phyloP scores from a whole-genome alignment of 2,329 filamentous ascomycete species.

The Tothia fuscella region DNA sequence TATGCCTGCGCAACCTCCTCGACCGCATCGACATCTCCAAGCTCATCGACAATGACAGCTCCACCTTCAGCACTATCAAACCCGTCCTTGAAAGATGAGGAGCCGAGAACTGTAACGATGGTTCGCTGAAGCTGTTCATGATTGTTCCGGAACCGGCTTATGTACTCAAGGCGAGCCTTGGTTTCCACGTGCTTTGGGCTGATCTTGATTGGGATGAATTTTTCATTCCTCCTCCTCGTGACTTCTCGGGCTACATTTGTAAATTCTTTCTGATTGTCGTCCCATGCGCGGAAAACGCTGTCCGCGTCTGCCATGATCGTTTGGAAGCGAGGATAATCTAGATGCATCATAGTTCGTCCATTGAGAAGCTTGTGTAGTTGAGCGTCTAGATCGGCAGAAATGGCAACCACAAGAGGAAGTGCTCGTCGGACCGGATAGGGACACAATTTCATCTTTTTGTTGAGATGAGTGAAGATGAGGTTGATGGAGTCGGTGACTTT shows the following conservation, averaged over 20 bases:
- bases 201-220: constrained; percentile 98
- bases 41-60: constrained; percentile 70
- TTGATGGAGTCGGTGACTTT: constrained; percentile 83
- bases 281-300: constrained; percentile 83
- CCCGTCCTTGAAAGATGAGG: constrained; percentile 38
- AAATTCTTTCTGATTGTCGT: constrained; percentile 93
- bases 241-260: constrained; percentile 95
- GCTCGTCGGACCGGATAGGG: constrained; percentile 90
- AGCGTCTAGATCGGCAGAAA: constrained; percentile 83
- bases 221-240: constrained; percentile 84
- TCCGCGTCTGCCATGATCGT: constrained; percentile 73
- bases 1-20: constrained; percentile 94
- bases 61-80: constrained; percentile 20
- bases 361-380: constrained; percentile 77
- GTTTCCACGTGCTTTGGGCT: constrained; percentile 75
- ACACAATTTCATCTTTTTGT: constrained; percentile 94
- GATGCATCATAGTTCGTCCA: constrained; percentile 77
- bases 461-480: constrained; percentile 86
- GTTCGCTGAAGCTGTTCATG: constrained; percentile 96
- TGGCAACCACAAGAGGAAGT: constrained; percentile 87
- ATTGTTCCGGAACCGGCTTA: constrained; percentile 87
- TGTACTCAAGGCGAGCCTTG: constrained; percentile 84
- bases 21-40: constrained; percentile 93
- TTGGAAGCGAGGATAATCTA: constrained; percentile 85
- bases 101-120: constrained; percentile 90